Evolutionary conservation across 306 rosid species (phyloP), one percentile per base, ranked within the genome.

Genomic region (Sindora glabra): DNA sequence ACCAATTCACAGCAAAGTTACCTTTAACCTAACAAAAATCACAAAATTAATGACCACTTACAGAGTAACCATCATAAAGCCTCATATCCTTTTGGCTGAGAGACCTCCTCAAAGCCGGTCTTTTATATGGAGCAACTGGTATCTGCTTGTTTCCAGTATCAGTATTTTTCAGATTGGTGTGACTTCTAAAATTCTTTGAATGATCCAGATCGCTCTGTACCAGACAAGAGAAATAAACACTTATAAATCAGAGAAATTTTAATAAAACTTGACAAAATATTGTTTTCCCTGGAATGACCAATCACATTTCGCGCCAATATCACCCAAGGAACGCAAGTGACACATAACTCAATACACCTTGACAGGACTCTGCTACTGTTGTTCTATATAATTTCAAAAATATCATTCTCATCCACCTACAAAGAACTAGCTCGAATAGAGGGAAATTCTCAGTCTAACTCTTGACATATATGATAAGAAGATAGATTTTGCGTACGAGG

Each of bases 51-150:
- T 30, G 8, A 54, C n/a, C 40, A 61, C 95, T 86, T 82, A 94
- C 99, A 30, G 99, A 94, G 70, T 86, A 82, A 59, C 90, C 95
- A 73, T 94, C 99, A 61, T 68, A 89, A 51, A 68, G 48, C 78
- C 70, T 89, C 56, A 86, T 69, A 41, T 86, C 97, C 72, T 77
- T 89, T 69, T 80, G 94, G 78, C 94, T 86, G 10, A 80, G 73
- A 48, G 99, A 86, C 81, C 86, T 73, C 60, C 88, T 81, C 71
- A 89, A 60, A 11, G 56, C 79, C 45, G 74, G 86, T 55, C 80
- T 79, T 59, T 74, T 77, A 67, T 64, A 81, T 57, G 89, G 86
- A 77, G 74, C 81, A 51, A 73, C 68, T 26, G 85, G 67, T 50
- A 51, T 48, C 67, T 64, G 77, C 51, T 69, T 73, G 75, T 64